phyloP scores from a whole-genome alignment of 306 rosid genomes.

The Hippophae rhamnoides region DNA sequence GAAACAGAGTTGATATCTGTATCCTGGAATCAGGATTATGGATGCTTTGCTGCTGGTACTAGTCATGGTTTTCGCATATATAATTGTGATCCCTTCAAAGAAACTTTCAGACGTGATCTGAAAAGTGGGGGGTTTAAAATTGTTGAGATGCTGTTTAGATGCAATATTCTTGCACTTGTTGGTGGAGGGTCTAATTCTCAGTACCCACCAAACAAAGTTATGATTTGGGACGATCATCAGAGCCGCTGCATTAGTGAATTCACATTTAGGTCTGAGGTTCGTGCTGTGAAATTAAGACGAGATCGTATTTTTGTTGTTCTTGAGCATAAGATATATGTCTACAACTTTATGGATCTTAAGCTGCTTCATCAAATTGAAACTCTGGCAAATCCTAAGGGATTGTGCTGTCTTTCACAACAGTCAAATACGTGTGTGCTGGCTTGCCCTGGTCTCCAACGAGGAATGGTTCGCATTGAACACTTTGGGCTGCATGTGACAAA shows the following conservation, averaged over 20 bases:
- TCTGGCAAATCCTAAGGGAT: slow-evolving; percentile 74
- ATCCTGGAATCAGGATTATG: slow-evolving; percentile 88
- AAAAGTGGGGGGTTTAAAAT: slow-evolving; percentile 77
- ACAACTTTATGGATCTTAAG: slow-evolving; percentile 70
- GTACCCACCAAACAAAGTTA: slow-evolving; percentile 80
- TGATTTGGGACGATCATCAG: slow-evolving; percentile 96
- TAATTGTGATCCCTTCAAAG: slow-evolving; percentile 81
- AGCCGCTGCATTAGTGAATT: slow-evolving; percentile 78
- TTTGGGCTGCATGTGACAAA: slow-evolving; percentile 76
- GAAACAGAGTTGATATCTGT: slow-evolving; percentile 52
- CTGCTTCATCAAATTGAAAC: slow-evolving; percentile 91
- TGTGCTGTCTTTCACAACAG: slow-evolving; percentile 79
- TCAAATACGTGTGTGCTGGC: slow-evolving; percentile 74
- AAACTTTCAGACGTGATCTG: slow-evolving; percentile 81
- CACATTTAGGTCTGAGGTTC: slow-evolving; percentile 79
- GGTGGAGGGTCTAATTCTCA: slow-evolving; percentile 66
- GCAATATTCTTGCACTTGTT: slow-evolving; percentile 92
- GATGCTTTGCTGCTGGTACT: slow-evolving; percentile 89
- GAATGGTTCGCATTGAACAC: slow-evolving; percentile 83
- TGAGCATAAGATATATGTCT: slow-evolving; percentile 85
- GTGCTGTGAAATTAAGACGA: slow-evolving; percentile 70
- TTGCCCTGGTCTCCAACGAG: slow-evolving; percentile 73
- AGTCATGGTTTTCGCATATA: slow-evolving; percentile 81
- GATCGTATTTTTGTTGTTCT: slow-evolving; percentile 82
- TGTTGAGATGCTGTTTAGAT: slow-evolving; percentile 86